Evolutionary conservation across 2,329 filamentous ascomycete species (phyloP).

Genomic region (Orbilia oligospora): DNA sequence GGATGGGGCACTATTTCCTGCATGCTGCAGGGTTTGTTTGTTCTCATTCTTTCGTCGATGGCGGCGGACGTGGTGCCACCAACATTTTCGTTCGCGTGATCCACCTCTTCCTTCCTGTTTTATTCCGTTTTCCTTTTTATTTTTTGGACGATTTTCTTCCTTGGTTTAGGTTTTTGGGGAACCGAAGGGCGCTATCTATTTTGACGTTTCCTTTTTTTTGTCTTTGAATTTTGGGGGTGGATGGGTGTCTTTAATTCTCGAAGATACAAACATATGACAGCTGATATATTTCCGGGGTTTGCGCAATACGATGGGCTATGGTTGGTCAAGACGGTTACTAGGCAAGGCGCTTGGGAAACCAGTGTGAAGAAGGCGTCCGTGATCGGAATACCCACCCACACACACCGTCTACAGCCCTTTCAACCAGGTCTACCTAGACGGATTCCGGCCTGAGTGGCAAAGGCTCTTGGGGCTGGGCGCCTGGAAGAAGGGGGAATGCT

Average conservation of each 20-base stretch:
- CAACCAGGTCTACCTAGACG: conserved; percentile 29
- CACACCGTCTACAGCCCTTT: conserved; percentile 9
- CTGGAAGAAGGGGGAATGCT: background rate
- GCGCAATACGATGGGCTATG: conserved; percentile 19
- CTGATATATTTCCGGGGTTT: conserved; percentile 20
- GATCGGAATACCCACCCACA: conserved; percentile 23
- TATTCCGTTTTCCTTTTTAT: background rate
- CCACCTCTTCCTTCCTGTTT: conserved; percentile 48
- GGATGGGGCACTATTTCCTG: conserved; percentile 16
- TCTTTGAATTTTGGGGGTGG: conserved; percentile 4
- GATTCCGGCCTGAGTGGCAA: conserved; percentile 34
- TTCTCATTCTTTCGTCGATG: conserved; percentile 16
- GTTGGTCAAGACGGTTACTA: conserved; percentile 15
- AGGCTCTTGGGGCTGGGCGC: conserved; percentile 8
- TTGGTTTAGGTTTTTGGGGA: conserved; percentile 11
- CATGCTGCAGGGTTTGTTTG: conserved; percentile 43
- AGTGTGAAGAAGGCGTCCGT: conserved; percentile 13
- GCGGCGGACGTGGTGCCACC: conserved; percentile 27
- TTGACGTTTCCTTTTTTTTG: conserved; percentile 31
- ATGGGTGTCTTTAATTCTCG: conserved; percentile 49
- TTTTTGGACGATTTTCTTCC: background rate
- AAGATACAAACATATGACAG: conserved; percentile 33
- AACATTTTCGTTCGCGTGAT: conserved; percentile 59
- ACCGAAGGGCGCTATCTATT: conserved; percentile 6
- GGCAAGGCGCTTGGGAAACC: conserved; percentile 23